Base-by-base conservation (phyloP, 2,329 filamentous ascomycete species). In the Calonectria naviculata region DNA sequence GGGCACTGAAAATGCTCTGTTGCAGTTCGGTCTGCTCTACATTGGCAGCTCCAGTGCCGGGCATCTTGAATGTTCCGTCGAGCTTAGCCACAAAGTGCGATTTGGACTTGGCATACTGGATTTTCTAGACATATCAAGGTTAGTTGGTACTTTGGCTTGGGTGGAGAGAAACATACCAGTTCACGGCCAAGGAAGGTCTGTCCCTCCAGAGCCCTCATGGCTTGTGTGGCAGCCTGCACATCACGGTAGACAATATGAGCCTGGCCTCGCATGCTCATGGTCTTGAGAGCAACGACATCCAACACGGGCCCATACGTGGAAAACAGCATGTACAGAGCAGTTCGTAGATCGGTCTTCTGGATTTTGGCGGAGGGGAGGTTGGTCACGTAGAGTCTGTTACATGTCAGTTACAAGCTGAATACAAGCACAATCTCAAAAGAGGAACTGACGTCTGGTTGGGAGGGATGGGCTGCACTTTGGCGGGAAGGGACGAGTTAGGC, bases 181-280 rank as follows among this genome's bases (percentile, higher is more conserved):
- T 95, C 89, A 74, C 91, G 92, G 19, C 95, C 97, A 74, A 97
- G 93, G 75, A 99, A 95, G 3, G 93, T 90, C 79, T 95, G 94
- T 2, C 94, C 95, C 77, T 98, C 93, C 58, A 98, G 86, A 13
- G 94, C 92, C 75, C 96, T 89, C 94, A 99, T 94, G 2, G 97
- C 97, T 81, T 98, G 95, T 28, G 95, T 98, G 63, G 95, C 95
- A n/a, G 94, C 92, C 76, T 98, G 93, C 38, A 96, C 88, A 81
- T 99, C 96, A 70, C 94, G 91, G 82, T 95, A 98, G 17, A 97
- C 93, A 71, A 99, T 87, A 80, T 98, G 97, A 72, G 97, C 97
- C 84, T 99, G 97, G 4, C 97, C 97, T 61, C 97, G 93, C 95
- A 98, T 98, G 85, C 95, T 95, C 82, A 89, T 88, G 1, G 94